Conservation (phyloP, 768 basidiomycete species). For the Mycena vulgaris region DNA sequence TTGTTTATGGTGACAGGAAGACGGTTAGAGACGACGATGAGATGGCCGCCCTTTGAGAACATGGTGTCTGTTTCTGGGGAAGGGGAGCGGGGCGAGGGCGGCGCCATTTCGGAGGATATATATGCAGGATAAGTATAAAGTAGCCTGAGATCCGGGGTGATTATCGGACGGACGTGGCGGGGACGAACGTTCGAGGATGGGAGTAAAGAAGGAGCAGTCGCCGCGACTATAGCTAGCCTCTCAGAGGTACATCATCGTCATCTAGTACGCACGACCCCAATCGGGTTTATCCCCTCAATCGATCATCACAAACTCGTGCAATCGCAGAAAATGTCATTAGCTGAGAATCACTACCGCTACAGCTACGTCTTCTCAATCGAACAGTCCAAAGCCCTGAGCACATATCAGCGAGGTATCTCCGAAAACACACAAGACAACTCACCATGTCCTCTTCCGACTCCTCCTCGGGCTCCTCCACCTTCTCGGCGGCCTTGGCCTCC, state of each 20-base stretch:
- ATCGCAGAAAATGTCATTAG: neutral
- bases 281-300: neutral
- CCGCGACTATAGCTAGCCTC: too few species aligned
- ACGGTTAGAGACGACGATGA: constrained; percentile 97
- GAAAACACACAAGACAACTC: constrained; percentile 44
- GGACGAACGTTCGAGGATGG: constrained; percentile 35
- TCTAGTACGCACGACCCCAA: too few species aligned
- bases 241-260: too few species aligned
- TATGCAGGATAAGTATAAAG: constrained; percentile 43
- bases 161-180: constrained; percentile 45
- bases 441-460: constrained; percentile 94
- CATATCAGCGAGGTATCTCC: neutral
- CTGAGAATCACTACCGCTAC: neutral
- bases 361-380: constrained; percentile 72
- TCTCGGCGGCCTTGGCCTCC: constrained; percentile 76
- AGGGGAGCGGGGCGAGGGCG: constrained; percentile 46
- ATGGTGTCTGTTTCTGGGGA: constrained; percentile 57
- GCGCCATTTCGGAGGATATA: constrained; percentile 43
- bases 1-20: constrained; percentile 97
- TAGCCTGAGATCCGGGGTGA: constrained; percentile 24
- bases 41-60: constrained; percentile 70
- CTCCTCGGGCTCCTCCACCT: constrained; percentile 84
- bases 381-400: constrained; percentile 91
- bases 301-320: neutral
- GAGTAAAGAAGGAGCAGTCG: neutral